Evolutionary conservation across 495 filamentous ascomycete genomes (phyloP), one percentile per base, ranked within the genome.

Genomic region (Xylaria grammica): DNA sequence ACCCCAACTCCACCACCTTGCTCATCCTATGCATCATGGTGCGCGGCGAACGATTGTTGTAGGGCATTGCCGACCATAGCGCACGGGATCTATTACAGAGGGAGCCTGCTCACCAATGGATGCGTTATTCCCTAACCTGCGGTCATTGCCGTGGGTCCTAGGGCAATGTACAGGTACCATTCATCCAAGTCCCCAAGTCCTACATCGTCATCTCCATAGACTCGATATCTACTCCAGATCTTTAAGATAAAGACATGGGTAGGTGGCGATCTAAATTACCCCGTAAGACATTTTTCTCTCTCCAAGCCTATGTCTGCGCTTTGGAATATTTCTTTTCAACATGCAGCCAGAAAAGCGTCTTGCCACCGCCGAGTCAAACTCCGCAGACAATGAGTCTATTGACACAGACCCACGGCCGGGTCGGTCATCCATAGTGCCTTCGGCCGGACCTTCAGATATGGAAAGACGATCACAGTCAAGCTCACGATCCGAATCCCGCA

Each of bases 231-330:
- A 68, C 66, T 70, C 51, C 67, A 67, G 67, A 66, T 67, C 64
- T 69, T 70, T 56, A 72, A 70, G 69, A 72, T 72, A 74, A 74
- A 72, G 72, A 65, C 65, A 72, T 74, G 69, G 67, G 66, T 72
- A 61, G 72, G 67, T 70, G 65, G 69, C 69, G 67, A 69, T 72
- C 69, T 52, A 60, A 49, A 68, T 63, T 67, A 60, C 61, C 65
- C 67, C 72, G 65, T 70, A 60, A 67, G 30, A 63, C 63, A 59
- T 67, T 58, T 60, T 66, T 70, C 65, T 58, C 53, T 36, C 45
- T 60, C 65, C 72, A 65, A 72, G 65, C 27, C 40, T 65, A 65
- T 70, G 69, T 59, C 56, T 65, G 49, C 68, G 69, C 44, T 46
- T 48, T 40, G 46, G 53, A 32, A 59, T 56, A 29, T 56, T 32